Evolutionary conservation across 805 yeast genomes (phyloP).

Genomic region (Metschnikowia gruessii): DNA sequence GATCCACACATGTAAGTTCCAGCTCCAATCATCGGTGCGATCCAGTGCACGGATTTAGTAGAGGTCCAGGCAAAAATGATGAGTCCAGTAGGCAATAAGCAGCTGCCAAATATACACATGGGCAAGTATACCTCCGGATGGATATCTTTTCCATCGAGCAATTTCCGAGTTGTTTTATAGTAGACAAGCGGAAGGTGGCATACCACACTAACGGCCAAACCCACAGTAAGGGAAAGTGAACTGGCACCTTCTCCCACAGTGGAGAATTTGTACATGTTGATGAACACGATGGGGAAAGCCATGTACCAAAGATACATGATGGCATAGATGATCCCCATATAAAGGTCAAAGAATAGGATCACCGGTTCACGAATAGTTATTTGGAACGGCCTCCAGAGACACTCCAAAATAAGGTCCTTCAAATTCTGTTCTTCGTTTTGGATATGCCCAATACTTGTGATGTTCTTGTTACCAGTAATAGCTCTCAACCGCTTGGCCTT

Average conservation of each 20-base stretch:
- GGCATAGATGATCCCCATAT: slow-evolving; percentile 15
- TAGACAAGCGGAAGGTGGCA: slow-evolving; percentile 12
- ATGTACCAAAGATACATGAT: slow-evolving; percentile 17
- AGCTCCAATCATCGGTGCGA: slow-evolving; percentile 16
- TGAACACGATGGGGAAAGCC: slow-evolving; percentile 18
- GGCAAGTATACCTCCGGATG: slow-evolving; percentile 16
- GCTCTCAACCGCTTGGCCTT: slow-evolving; percentile 17
- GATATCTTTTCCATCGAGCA: slow-evolving; percentile 5
- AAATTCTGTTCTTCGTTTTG: slow-evolving; percentile 11
- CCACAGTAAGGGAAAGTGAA: slow-evolving; percentile 11
- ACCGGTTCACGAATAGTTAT: slow-evolving; percentile 15
- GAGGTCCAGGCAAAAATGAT: slow-evolving; percentile 17
- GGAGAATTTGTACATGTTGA: slow-evolving; percentile 12
- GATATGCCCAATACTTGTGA: slow-evolving; percentile 16
- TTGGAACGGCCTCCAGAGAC: slow-evolving; percentile 16
- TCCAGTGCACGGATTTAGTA: slow-evolving; percentile 14
- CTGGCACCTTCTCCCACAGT: slow-evolving; percentile 15
- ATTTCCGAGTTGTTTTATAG: slow-evolving; percentile 7
- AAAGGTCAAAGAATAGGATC: slow-evolving; percentile 15
- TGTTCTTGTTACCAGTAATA: slow-evolving; percentile 14
- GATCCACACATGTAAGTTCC: slow-evolving; percentile 15
- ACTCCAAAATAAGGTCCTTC: slow-evolving; percentile 11
- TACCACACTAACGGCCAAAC: slow-evolving; percentile 9
- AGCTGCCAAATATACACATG: slow-evolving; percentile 15
- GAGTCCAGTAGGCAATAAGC: slow-evolving; percentile 14